Evolutionary conservation across 192 early-diverging fungal genomes (phyloP), one percentile per base, ranked within the genome.

Genomic region (Backusella luteola): DNA sequence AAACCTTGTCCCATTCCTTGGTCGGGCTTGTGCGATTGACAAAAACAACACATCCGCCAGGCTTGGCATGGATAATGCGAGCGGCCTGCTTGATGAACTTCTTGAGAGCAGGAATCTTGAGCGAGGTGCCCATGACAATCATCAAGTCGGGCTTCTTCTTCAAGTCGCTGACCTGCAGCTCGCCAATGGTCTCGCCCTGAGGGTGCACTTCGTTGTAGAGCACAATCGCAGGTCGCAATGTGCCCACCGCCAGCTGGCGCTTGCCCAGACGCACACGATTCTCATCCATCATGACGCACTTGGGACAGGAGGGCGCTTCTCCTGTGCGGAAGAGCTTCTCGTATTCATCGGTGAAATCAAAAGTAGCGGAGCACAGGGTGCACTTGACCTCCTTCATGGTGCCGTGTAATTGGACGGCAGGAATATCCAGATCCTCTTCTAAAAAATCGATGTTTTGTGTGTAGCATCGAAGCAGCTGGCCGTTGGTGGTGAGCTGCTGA

Each of bases 401-500:
- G 3, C 97, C 96, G 82, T 99, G 97, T 17, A 98, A 87, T 85
- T 96, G 95, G 17, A 99, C 93, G 0, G 96, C 93, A 67, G 89
- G 85, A 77, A 95, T 73, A 23, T 91, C 90, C 1, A 94, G 83
- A 32, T 89, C 85, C 56, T 89, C 88, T 77, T 98, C 97, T 14
- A 99, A 84, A 77, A 93, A 91, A 77, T 99, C 97, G 73, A 98
- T 99, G 80, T 99, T 99, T 84, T 97, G 97, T 26, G 97, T 97
- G 70, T 99, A 99, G 83, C 94, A 96, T 8, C 97, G 82, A 17
- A 96, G 73, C 1, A 99, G 87, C 78, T 95, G 92, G 15, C 92
- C 91, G 5, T 82, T 77, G 19, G 92, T 89, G n/a, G 91, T 87
- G 1, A 99, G 81, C 56, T 86, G 77, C 46, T 92, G 91, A 71